These are phyloP conservation scores for Lodderomyces elongisporus DNA, from an alignment of 1,139 yeast genomes.

Conservation along the genomic window DNA sequence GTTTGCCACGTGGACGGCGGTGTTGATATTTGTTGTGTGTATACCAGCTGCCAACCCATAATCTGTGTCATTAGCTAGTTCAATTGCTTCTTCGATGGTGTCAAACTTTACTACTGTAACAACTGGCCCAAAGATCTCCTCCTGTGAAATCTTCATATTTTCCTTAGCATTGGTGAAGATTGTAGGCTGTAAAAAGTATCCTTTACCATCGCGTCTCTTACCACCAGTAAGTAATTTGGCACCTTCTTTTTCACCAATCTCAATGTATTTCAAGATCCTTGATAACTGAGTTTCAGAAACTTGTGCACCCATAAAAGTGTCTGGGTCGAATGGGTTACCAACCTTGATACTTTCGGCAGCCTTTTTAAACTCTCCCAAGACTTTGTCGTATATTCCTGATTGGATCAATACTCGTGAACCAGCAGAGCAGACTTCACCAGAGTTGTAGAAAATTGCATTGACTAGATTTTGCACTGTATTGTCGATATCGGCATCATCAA, in stretches of 20 bases:
- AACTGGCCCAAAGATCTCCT: conserved; percentile 88
- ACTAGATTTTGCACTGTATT: conserved; percentile 56
- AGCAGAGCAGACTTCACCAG: conserved; percentile 88
- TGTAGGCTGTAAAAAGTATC: conserved; percentile 77
- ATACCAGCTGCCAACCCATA: conserved; percentile 86
- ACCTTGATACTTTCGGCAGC: conserved; percentile 55
- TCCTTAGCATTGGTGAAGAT: conserved; percentile 67
- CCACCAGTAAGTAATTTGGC: conserved; percentile 77
- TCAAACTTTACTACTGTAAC: conserved; percentile 69
- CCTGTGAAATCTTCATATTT: conserved; percentile 64
- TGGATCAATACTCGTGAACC: conserved; percentile 80
- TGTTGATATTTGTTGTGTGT: conserved; percentile 66
- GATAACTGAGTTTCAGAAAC: conserved; percentile 70
- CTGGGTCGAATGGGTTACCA: conserved; percentile 74
- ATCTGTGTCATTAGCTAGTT: conserved; percentile 64
- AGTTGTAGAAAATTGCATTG: conserved; percentile 59
- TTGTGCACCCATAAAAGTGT: conserved; percentile 81
- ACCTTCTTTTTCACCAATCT: conserved; percentile 70
- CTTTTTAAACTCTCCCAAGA: conserved; percentile 54
- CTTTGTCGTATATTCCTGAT: conserved; percentile 66
- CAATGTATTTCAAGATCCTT: conserved; percentile 69
- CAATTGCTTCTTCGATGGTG: conserved; percentile 65
- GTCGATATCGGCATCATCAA: conserved; percentile 66
- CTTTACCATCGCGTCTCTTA: conserved; percentile 60
- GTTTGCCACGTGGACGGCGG: conserved; percentile 61